Conservation (phyloP, 805 yeast genomes). For the Candida silvatica region DNA sequence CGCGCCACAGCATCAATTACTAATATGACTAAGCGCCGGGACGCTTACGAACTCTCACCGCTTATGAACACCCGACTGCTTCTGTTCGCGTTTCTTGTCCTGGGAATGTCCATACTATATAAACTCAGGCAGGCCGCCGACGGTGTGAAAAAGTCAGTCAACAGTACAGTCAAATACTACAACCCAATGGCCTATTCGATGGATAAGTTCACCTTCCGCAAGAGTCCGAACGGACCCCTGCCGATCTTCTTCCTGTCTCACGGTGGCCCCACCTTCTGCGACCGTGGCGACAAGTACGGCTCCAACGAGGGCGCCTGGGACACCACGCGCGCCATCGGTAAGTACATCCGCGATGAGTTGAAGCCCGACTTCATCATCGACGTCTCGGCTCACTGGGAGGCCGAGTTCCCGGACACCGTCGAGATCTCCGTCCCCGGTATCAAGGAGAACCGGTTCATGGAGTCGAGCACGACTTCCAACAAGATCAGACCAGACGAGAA, state of each 20-base stretch:
- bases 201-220: conserved; percentile 10
- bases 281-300: conserved; percentile 37
- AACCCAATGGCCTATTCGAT: conserved; percentile 1
- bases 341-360: conserved; percentile 33
- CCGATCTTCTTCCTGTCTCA: conserved; percentile 72
- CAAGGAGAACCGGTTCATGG: conserved; percentile 12
- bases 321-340: conserved; percentile 41
- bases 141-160: not conserved
- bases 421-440: conserved; percentile 39
- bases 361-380: conserved; percentile 61
- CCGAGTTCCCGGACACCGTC: conserved; percentile 29
- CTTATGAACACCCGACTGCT: too few relatives aligned
- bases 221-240: conserved; percentile 15
- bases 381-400: conserved; percentile 77
- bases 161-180: not conserved
- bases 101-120: conserved; percentile 2
- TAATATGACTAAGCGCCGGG: too few relatives aligned
- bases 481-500: conserved; percentile 31
- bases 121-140: not conserved
- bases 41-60: too few relatives aligned
- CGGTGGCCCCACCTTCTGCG: conserved; percentile 78
- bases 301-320: conserved; percentile 55
- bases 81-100: not conserved
- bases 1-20: not conserved
- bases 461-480: conserved; percentile 9